Evolutionary conservation across 2,329 filamentous ascomycete genomes (phyloP).

Genomic region (Botrytis elliptica): DNA sequence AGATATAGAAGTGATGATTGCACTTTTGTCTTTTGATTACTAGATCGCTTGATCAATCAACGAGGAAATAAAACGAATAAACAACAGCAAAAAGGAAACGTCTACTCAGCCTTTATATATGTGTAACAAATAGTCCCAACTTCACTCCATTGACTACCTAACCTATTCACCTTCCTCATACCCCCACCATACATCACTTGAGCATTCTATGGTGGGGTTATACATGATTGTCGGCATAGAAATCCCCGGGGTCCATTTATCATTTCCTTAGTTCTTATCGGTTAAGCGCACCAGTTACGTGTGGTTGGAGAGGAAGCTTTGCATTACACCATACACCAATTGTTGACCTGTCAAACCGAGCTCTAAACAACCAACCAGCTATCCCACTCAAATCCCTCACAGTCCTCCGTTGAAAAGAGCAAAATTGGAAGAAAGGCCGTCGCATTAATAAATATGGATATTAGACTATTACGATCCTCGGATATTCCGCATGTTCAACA

Average conservation of each 20-base stretch:
- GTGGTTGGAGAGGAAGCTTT: not conserved
- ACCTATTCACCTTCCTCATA: not conserved
- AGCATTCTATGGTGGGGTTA: conserved; percentile 5
- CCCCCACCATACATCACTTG: not conserved
- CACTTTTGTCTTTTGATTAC: not conserved
- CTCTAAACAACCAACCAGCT: not conserved
- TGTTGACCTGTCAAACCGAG: not conserved
- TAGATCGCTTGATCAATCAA: not conserved
- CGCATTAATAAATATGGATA: conserved; percentile 66
- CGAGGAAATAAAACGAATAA: not conserved
- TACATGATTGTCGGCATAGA: conserved; percentile 8
- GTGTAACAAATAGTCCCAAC: not conserved
- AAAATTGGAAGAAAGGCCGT: not conserved
- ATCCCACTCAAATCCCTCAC: not conserved
- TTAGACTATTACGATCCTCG: conserved; percentile 77
- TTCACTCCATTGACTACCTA: not conserved
- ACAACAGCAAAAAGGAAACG: not conserved
- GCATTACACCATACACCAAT: not conserved
- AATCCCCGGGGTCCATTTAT: conserved; percentile 1
- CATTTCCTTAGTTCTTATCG: not conserved
- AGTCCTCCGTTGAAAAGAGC: not conserved
- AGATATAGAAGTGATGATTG: not conserved
- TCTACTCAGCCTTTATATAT: conserved; percentile 1
- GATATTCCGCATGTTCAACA: conserved; percentile 93
- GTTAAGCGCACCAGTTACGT: not conserved